These are phyloP conservation scores for Aspergillus uvarum DNA, from an alignment of 2,329 filamentous ascomycete species.

Conservation along the genomic window DNA sequence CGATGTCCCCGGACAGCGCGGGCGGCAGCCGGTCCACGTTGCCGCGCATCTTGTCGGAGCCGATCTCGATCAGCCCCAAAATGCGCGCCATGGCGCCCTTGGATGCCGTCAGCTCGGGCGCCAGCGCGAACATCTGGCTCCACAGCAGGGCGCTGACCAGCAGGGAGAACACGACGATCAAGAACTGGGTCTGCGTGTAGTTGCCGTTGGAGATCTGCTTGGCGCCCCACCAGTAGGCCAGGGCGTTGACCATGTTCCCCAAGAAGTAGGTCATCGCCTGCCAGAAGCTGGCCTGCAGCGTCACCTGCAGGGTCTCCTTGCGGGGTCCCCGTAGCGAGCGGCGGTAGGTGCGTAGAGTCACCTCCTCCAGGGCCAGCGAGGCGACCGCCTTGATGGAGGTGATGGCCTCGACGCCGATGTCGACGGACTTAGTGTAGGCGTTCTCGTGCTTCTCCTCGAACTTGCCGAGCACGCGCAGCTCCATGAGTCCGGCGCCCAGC, in stretches of 20 bases:
- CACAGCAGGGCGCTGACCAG: slow-evolving; percentile 71
- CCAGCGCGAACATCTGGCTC: slow-evolving; percentile 72
- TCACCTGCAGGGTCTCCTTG: slow-evolving; percentile 48
- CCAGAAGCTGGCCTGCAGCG: slow-evolving; percentile 47
- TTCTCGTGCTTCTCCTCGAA: slow-evolving; percentile 57
- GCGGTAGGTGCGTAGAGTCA: slow-evolving; percentile 47
- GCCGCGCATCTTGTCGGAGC: slow-evolving; percentile 25
- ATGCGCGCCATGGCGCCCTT: slow-evolving; percentile 63
- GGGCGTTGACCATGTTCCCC: slow-evolving; percentile 68
- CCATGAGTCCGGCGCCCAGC: slow-evolving; percentile 67
- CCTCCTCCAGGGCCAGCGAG: slow-evolving; percentile 52
- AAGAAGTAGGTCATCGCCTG: slow-evolving; percentile 44
- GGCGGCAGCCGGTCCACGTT: not conserved
- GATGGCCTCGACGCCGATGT: slow-evolving; percentile 44
- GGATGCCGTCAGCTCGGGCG: slow-evolving; percentile 63
- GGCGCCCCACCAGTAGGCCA: slow-evolving; percentile 78
- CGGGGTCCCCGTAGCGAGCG: slow-evolving; percentile 47
- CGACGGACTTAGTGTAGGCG: slow-evolving; percentile 51
- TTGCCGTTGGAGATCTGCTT: slow-evolving; percentile 65
- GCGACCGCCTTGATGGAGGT: slow-evolving; percentile 50
- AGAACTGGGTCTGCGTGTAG: slow-evolving; percentile 66
- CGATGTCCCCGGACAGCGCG: slow-evolving; percentile 15
- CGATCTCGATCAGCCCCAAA: slow-evolving; percentile 39
- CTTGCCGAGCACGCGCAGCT: slow-evolving; percentile 59
- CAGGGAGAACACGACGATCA: slow-evolving; percentile 69